Conservation (phyloP, 1,139 yeast genomes). For the Candida sanyaensis region DNA sequence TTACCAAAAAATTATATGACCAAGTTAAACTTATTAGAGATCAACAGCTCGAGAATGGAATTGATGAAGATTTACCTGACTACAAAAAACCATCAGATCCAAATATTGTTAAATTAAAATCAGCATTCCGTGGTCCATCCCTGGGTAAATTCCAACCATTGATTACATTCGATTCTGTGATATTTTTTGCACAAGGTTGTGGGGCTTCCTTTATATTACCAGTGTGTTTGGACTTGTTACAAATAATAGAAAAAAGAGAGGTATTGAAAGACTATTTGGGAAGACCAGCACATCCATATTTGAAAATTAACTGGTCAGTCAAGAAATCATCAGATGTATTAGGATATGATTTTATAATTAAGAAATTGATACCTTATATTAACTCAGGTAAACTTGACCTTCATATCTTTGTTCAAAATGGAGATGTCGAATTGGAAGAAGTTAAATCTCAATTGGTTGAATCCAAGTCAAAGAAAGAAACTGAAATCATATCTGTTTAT, state of each 20-base stretch:
- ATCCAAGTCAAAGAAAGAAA: background rate
- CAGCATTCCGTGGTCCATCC: constrained; percentile 44
- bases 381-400: constrained; percentile 23
- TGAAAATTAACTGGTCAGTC: constrained; percentile 40
- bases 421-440: constrained; percentile 1
- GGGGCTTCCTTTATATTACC: constrained; percentile 52
- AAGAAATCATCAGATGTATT: constrained; percentile 23
- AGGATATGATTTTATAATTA: constrained; percentile 41
- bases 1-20: constrained; percentile 38
- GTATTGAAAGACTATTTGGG: constrained; percentile 29
- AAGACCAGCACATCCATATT: constrained; percentile 29
- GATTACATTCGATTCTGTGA: constrained; percentile 39
- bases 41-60: constrained; percentile 16
- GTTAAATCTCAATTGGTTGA: background rate
- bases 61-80: constrained; percentile 11
- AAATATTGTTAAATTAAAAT: constrained; percentile 25
- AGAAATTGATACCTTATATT: constrained; percentile 27
- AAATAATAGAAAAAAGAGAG: constrained; percentile 26
- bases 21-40: constrained; percentile 14
- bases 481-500: background rate
- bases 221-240: constrained; percentile 40
- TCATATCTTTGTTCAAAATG: constrained; percentile 17
- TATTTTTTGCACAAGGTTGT: constrained; percentile 46
- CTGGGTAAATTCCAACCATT: constrained; percentile 46
- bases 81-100: constrained; percentile 10